Evolutionary conservation across 352 stramenopile genomes (phyloP).

Genomic region (Phytophthora aleatoria): DNA sequence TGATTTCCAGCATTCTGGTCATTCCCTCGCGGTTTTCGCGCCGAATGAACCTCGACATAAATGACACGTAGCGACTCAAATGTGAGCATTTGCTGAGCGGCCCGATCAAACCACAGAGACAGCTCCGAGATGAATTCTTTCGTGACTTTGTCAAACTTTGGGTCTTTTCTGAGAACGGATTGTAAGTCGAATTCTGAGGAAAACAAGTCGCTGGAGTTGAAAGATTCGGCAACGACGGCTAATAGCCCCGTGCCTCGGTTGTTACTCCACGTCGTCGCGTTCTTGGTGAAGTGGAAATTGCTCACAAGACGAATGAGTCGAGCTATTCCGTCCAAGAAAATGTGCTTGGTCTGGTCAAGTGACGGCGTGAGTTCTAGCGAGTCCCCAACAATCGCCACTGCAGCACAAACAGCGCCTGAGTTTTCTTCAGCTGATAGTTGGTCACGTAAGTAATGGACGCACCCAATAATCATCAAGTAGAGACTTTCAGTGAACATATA

Average conservation of each 20-base stretch:
- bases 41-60: conserved; percentile 52
- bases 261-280: conserved; percentile 57
- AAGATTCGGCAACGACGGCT: conserved; percentile 35
- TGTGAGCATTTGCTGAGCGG: conserved; percentile 56
- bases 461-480: conserved; percentile 65
- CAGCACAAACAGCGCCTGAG: conserved; percentile 48
- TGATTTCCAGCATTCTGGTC: not conserved
- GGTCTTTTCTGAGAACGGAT: conserved; percentile 48
- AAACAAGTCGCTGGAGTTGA: conserved; percentile 29
- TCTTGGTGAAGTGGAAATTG: conserved; percentile 73
- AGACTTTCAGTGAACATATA: conserved; percentile 78
- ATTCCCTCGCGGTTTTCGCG: conserved; percentile 16
- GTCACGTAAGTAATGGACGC: conserved; percentile 36
- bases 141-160: conserved; percentile 45
- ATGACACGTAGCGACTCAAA: conserved; percentile 61
- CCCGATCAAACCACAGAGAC: conserved; percentile 51
- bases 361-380: conserved; percentile 51
- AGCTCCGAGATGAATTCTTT: conserved; percentile 40
- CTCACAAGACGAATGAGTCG: conserved; percentile 56
- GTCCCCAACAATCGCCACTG: conserved; percentile 51
- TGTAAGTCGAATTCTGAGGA: conserved; percentile 52
- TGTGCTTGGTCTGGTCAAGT: conserved; percentile 49
- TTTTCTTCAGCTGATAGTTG: conserved; percentile 50
- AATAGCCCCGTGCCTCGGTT: conserved; percentile 51
- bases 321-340: conserved; percentile 57